A percentile compares a stretch with the other conserved stretches of the same genome.
Evolutionary conservation across 345 rosid genomes (phyloP).

Genomic region (Ceriops zippeliana): DNA sequence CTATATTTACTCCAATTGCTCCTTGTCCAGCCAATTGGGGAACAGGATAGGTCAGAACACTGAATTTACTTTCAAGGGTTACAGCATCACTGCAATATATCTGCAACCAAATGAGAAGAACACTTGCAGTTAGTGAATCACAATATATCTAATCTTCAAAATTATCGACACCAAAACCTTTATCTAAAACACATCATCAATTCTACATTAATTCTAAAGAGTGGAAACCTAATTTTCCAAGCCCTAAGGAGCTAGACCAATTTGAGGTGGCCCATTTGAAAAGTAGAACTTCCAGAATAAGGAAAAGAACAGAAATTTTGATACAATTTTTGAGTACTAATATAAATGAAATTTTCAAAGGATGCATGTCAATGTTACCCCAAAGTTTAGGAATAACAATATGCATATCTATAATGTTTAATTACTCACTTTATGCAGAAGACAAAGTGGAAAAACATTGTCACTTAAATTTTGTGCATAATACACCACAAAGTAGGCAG

Average conservation of each 20-base stretch:
- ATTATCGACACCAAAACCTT: neutral
- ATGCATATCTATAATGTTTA: neutral
- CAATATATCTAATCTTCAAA: slow-evolving; percentile 4
- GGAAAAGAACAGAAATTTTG: neutral
- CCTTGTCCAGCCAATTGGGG: slow-evolving; percentile 65
- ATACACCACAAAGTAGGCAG: neutral
- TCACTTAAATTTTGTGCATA: slow-evolving; percentile 12
- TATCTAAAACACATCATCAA: neutral
- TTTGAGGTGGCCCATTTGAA: neutral
- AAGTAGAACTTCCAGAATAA: slow-evolving; percentile 1
- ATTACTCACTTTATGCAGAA: neutral
- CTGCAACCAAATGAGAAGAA: slow-evolving; percentile 40
- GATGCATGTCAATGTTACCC: slow-evolving; percentile 5
- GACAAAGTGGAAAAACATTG: neutral
- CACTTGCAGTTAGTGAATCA: neutral
- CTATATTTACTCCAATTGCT: slow-evolving; percentile 58
- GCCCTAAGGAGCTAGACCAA: neutral
- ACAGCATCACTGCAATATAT: slow-evolving; percentile 61
- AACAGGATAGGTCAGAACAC: slow-evolving; percentile 84
- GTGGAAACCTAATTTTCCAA: neutral
- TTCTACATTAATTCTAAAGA: neutral
- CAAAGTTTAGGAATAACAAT: slow-evolving; percentile 2
- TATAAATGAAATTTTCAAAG: neutral
- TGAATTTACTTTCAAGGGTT: slow-evolving; percentile 86
- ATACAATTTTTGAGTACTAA: neutral